Conservation (phyloP, 495 filamentous ascomycete genomes). For the Penicillium goetzii region DNA sequence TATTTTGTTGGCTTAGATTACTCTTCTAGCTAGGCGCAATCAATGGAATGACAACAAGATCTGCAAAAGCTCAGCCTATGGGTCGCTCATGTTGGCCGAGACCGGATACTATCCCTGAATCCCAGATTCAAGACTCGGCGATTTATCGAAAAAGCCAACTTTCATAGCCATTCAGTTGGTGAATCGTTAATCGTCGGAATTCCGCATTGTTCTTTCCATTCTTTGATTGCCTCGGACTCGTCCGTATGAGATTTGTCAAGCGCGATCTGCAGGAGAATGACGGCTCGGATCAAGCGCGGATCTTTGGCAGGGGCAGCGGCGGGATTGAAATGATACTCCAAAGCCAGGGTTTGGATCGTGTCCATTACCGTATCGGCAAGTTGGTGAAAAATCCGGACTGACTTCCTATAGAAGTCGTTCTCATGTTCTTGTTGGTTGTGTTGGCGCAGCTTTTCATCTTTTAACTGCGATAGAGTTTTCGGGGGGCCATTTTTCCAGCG, state of each 20-base stretch:
- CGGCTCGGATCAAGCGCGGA: not conserved
- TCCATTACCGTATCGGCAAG: conserved; percentile 1
- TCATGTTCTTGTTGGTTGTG: conserved; percentile 14
- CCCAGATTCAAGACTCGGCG: too few species aligned
- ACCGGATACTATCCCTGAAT: too few species aligned
- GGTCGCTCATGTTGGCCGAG: too few species aligned
- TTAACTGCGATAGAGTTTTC: conserved; percentile 9
- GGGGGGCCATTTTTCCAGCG: conserved; percentile 5
- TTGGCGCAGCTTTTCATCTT: too few species aligned
- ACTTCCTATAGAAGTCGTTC: conserved; percentile 21
- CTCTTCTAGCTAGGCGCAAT: too few species aligned
- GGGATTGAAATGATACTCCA: conserved; percentile 13
- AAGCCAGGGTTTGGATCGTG: not conserved
- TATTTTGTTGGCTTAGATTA: too few species aligned
- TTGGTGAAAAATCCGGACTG: conserved; percentile 8
- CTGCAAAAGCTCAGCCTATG: too few species aligned
- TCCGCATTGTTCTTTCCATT: conserved; percentile 9
- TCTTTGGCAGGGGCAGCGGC: conserved; percentile 3
- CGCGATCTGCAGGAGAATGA: not conserved
- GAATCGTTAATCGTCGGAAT: conserved; percentile 1
- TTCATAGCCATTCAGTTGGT: conserved; percentile 4
- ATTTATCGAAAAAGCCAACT: not conserved
- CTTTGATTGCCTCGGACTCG: conserved; percentile 5
- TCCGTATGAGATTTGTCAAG: conserved; percentile 4
- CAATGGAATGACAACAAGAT: too few species aligned